Conservation (phyloP, 192 early-diverging fungal species). For the Coemansia sp. region DNA sequence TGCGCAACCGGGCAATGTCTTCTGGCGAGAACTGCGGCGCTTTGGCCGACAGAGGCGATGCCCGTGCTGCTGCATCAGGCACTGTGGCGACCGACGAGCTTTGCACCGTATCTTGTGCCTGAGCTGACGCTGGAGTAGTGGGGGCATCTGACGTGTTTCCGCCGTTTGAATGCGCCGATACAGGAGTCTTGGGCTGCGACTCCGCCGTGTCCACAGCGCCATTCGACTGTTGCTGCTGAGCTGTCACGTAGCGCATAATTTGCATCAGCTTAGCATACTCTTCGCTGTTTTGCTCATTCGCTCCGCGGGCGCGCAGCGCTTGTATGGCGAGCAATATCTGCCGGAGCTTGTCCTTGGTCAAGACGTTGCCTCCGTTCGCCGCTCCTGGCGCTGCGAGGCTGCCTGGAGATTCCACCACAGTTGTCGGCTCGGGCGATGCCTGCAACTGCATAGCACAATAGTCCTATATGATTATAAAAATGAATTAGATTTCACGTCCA, state of each 20-base stretch:
- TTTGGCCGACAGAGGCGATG: not conserved
- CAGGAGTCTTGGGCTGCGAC: slow-evolving; percentile 18
- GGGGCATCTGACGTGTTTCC: slow-evolving; percentile 12
- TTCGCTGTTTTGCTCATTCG: slow-evolving; percentile 72
- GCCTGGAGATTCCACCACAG: not conserved
- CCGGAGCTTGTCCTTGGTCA: slow-evolving; percentile 34
- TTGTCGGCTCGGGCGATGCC: slow-evolving; percentile 7
- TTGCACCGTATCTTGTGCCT: slow-evolving; percentile 6
- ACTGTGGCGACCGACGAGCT: slow-evolving; percentile 7
- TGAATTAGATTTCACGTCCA: not conserved
- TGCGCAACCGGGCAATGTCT: slow-evolving; percentile 68
- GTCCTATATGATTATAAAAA: not conserved
- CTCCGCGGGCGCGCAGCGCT: slow-evolving; percentile 60
- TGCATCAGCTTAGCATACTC: slow-evolving; percentile 70
- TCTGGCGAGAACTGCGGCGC: slow-evolving; percentile 50
- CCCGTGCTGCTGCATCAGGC: slow-evolving; percentile 2
- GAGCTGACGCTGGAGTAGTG: slow-evolving; percentile 2
- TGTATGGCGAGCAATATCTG: slow-evolving; percentile 43
- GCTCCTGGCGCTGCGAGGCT: not conserved
- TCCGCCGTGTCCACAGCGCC: not conserved
- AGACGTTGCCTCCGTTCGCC: not conserved
- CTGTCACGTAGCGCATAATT: slow-evolving; percentile 50
- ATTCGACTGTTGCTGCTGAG: slow-evolving; percentile 33
- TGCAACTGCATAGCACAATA: slow-evolving; percentile 15
- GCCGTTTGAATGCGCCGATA: slow-evolving; percentile 27